phyloP scores from a whole-genome alignment of 2,329 filamentous ascomycete genomes.

The Seiridium unicorne region DNA sequence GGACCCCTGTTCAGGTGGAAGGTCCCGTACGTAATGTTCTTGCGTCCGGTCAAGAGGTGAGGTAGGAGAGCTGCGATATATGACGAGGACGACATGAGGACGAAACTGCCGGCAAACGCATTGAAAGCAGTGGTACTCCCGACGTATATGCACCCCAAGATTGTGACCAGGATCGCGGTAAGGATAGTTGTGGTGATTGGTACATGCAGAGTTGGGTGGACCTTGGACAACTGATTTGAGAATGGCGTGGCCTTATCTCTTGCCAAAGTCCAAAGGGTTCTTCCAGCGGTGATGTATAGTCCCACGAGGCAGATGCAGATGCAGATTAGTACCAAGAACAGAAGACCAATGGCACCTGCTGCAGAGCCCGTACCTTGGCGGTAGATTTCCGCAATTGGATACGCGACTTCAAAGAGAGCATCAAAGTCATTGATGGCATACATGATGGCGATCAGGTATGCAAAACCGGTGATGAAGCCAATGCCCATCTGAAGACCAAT shows the following conservation, averaged over 20 bases:
- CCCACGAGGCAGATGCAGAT: slow-evolving; percentile 38
- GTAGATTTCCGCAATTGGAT: slow-evolving; percentile 45
- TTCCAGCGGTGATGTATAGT: slow-evolving; percentile 22
- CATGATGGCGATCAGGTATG: slow-evolving; percentile 50
- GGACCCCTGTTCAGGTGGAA: slow-evolving; percentile 50
- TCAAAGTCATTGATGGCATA: slow-evolving; percentile 48
- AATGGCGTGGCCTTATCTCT: slow-evolving; percentile 37
- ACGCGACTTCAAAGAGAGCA: slow-evolving; percentile 38
- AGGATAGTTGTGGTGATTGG: slow-evolving; percentile 46
- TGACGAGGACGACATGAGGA: slow-evolving; percentile 34
- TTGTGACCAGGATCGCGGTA: slow-evolving; percentile 41
- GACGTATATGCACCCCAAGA: slow-evolving; percentile 64
- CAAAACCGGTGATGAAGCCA: slow-evolving; percentile 46
- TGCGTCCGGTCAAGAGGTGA: slow-evolving; percentile 45
- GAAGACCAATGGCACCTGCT: slow-evolving; percentile 39
- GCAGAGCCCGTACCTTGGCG: slow-evolving; percentile 37
- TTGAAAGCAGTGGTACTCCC: slow-evolving; percentile 66
- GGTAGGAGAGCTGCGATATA: slow-evolving; percentile 65
- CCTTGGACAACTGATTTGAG: slow-evolving; percentile 14
- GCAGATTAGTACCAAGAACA: slow-evolving; percentile 27
- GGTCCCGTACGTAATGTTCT: slow-evolving; percentile 50
- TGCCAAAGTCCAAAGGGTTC: slow-evolving; percentile 39
- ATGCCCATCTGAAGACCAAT: slow-evolving; percentile 45
- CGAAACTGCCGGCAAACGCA: slow-evolving; percentile 56
- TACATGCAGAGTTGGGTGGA: slow-evolving; percentile 29